Evolutionary conservation across 768 basidiomycete species (phyloP).

Genomic region (Termitomyces sp.): DNA sequence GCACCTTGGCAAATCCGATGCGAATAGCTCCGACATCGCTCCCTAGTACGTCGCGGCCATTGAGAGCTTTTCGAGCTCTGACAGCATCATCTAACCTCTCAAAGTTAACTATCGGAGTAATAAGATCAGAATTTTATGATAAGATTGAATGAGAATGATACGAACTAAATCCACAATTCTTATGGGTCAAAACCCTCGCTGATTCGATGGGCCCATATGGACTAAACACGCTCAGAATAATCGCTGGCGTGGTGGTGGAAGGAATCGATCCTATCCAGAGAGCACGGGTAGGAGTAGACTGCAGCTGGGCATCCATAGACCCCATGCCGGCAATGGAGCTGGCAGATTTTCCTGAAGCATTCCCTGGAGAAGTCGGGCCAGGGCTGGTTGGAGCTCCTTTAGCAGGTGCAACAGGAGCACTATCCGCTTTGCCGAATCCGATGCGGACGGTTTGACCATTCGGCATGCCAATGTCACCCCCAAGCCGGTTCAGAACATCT

Average conservation of each 20-base stretch:
- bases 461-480: constrained; percentile 90
- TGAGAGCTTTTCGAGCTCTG: constrained; percentile 89
- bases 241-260: constrained; percentile 89
- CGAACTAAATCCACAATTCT: constrained; percentile 91
- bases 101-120: constrained; percentile 72
- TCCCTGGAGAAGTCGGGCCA: constrained; percentile 58
- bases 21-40: constrained; percentile 95
- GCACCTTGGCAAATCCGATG: constrained; percentile 96
- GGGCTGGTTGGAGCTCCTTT: constrained; percentile 67
- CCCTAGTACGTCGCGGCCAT: constrained; percentile 93
- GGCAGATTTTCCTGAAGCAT: constrained; percentile 35
- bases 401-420: constrained; percentile 86
- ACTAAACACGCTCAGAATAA: constrained; percentile 92
- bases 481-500: constrained; percentile 92
- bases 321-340: constrained; percentile 49
- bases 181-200: constrained; percentile 92
- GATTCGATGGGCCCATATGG: constrained; percentile 98
- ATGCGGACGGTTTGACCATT: constrained; percentile 96
- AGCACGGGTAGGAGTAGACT: constrained; percentile 89
- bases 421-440: constrained; percentile 97
- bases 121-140: constrained; percentile 9
- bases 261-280: constrained; percentile 99
- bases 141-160: constrained; percentile 2
- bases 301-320: constrained; percentile 79
- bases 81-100: constrained; percentile 97